These are phyloP conservation scores for Microdochium nivale DNA, from an alignment of 2,329 filamentous ascomycete species.

Conservation along the genomic window DNA sequence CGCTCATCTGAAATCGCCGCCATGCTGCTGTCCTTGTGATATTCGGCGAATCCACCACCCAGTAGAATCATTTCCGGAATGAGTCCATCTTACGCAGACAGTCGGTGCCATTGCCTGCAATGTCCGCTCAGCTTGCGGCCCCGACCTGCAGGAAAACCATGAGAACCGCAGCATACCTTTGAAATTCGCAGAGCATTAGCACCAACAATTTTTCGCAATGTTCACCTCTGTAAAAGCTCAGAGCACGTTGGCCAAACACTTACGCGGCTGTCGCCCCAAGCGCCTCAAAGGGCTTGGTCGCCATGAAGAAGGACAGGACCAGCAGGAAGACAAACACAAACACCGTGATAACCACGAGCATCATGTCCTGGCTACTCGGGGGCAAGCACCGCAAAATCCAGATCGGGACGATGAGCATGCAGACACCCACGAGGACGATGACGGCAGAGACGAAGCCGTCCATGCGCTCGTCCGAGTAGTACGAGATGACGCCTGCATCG, in stretches of 20 bases:
- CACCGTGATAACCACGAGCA: constrained; percentile 19
- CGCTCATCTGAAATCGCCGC: too few species aligned
- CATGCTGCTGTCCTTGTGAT: too few species aligned
- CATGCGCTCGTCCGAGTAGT: constrained; percentile 9
- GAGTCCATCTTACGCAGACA: too few species aligned
- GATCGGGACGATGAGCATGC: constrained; percentile 22
- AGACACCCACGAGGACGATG: constrained; percentile 14
- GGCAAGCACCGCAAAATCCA: constrained; percentile 17
- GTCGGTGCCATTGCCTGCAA: neutral
- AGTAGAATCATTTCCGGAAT: neutral
- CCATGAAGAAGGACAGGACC: constrained; percentile 9
- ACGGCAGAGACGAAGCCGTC: constrained; percentile 13
- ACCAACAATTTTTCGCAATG: neutral
- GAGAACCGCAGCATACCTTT: constrained; percentile 8
- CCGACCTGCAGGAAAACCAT: constrained; percentile 9
- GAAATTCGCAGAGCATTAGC: neutral
- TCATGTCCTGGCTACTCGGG: constrained; percentile 6
- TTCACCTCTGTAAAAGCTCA: neutral
- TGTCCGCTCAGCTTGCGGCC: neutral
- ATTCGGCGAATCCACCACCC: neutral
- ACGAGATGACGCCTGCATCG: neutral
- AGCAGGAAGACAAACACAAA: constrained; percentile 15
- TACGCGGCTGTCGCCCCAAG: constrained; percentile 12
- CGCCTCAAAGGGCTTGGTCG: constrained; percentile 12
- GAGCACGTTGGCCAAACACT: neutral